phyloP scores from a whole-genome alignment of 169 alveolate species.

The Theileria sp. region DNA sequence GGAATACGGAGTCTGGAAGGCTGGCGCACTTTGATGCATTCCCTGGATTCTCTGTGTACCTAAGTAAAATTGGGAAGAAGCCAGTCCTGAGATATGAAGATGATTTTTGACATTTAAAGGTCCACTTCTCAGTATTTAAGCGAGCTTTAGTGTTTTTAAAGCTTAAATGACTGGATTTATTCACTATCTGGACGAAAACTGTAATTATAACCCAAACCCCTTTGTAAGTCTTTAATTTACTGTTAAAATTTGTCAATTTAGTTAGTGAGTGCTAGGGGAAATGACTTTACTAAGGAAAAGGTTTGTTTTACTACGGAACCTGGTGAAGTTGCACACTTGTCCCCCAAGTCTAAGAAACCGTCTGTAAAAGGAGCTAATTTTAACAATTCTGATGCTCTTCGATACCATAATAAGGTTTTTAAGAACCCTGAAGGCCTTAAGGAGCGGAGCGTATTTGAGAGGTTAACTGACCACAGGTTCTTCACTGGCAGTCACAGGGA shows the following conservation, averaged over 20 bases:
- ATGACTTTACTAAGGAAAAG: neutral
- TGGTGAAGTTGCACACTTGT: neutral
- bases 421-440: neutral
- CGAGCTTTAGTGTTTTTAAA: neutral
- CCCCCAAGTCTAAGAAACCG: neutral
- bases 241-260: constrained; percentile 2
- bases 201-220: constrained; percentile 19
- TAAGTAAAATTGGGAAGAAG: neutral
- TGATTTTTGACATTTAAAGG: neutral
- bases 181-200: constrained; percentile 22
- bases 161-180: constrained; percentile 17
- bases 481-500: constrained; percentile 83
- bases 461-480: constrained; percentile 76
- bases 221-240: constrained; percentile 12
- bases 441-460: constrained; percentile 72
- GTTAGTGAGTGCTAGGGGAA: neutral
- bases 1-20: neutral
- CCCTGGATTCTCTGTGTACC: constrained; percentile 17
- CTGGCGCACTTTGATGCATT: constrained; percentile 31
- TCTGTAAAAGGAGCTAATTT: neutral
- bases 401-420: neutral
- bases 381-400: neutral
- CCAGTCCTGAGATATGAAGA: neutral
- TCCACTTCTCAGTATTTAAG: neutral
- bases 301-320: neutral